These are phyloP conservation scores for Coemansia sp. DNA, from an alignment of 192 early-diverging fungal genomes.

Conservation along the genomic window DNA sequence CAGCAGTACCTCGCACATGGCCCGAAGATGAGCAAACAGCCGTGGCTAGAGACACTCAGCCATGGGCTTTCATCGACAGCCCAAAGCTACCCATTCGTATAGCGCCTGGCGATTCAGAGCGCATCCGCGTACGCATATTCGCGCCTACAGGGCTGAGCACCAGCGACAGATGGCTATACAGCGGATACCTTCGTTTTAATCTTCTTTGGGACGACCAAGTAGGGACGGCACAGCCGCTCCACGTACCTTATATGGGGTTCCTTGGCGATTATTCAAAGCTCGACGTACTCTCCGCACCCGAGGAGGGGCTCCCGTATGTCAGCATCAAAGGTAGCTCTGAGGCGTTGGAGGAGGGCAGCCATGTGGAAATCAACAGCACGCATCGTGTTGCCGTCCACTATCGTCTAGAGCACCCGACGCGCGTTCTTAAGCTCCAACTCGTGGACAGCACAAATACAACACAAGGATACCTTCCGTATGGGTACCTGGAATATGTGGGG, in stretches of 20 bases:
- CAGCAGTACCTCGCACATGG: conserved; percentile 37
- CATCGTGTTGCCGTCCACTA: conserved; percentile 46
- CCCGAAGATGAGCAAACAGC: conserved; percentile 20
- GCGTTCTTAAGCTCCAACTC: conserved; percentile 47
- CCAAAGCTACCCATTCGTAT: conserved; percentile 37
- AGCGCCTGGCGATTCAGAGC: conserved; percentile 26
- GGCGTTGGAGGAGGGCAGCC: conserved; percentile 25
- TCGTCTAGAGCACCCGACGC: conserved; percentile 51
- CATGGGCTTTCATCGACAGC: conserved; percentile 32
- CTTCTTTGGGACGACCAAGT: conserved; percentile 48
- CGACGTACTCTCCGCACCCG: conserved; percentile 40
- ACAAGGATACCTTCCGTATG: conserved; percentile 45
- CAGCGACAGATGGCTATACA: conserved; percentile 43
- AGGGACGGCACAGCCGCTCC: conserved; percentile 41
- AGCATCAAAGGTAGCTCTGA: conserved; percentile 40
- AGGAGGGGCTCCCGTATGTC: conserved; percentile 43
- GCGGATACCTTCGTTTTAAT: conserved; percentile 50
- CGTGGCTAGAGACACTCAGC: conserved; percentile 31
- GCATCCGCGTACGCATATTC: conserved; percentile 31
- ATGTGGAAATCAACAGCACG: conserved; percentile 32
- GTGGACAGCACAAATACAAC: conserved; percentile 42
- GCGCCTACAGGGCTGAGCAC: conserved; percentile 35
- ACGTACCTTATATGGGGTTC: conserved; percentile 51
- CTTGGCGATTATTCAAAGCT: conserved; percentile 50
- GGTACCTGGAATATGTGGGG: conserved; percentile 49